A percentile compares a stretch with the other conserved stretches of the same genome.
These are phyloP conservation scores for Dryadomyces quercus-mongolicae DNA, from an alignment of 2,329 filamentous ascomycete species.

Conservation along the genomic window DNA sequence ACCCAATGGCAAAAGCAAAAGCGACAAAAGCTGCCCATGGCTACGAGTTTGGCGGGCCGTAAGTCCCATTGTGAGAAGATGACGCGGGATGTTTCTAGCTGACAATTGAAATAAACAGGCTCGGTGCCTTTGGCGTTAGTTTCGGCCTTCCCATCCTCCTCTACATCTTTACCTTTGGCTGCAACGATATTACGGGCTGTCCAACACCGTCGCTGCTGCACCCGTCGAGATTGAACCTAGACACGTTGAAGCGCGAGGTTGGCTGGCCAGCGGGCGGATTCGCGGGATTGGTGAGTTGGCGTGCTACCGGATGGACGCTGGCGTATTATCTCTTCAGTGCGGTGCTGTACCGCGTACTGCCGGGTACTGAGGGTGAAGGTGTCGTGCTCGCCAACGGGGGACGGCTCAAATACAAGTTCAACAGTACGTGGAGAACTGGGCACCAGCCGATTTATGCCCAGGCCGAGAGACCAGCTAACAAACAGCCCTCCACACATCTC, in stretches of 20 bases:
- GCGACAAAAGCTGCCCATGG: conserved; percentile 19
- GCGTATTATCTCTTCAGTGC: conserved; percentile 71
- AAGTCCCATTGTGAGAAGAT: conserved; percentile 3
- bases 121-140: conserved; percentile 65
- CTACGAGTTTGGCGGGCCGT: conserved; percentile 43
- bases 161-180: conserved; percentile 71
- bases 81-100: neutral
- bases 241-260: conserved; percentile 64
- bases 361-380: conserved; percentile 60
- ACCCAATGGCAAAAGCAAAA: neutral
- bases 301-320: conserved; percentile 57
- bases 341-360: conserved; percentile 63
- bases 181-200: conserved; percentile 88
- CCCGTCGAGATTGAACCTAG: conserved; percentile 58
- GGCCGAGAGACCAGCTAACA: neutral
- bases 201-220: conserved; percentile 70
- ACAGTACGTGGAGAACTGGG: conserved; percentile 37
- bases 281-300: conserved; percentile 54
- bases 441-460: neutral
- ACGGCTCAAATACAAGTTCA: conserved; percentile 71
- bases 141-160: conserved; percentile 69
- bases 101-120: conserved; percentile 29
- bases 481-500: conserved; percentile 61
- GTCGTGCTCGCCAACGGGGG: conserved; percentile 58
- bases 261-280: conserved; percentile 69